Conservation (phyloP, 495 filamentous ascomycete species). For the Penicillium fimorum region DNA sequence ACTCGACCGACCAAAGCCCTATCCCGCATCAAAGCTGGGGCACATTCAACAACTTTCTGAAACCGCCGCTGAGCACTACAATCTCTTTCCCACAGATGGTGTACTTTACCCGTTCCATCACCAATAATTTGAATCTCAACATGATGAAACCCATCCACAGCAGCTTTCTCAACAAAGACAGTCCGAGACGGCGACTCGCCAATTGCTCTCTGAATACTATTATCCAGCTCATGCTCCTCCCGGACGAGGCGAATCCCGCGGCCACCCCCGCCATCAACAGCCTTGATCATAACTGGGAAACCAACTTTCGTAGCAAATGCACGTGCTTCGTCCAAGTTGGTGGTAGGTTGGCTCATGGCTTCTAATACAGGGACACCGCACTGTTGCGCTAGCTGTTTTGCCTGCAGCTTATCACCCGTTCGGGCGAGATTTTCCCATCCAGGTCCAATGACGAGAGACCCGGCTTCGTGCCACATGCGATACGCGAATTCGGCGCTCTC, state of each 20-base stretch:
- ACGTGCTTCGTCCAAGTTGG: slow-evolving; percentile 35
- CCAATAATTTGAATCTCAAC: slow-evolving; percentile 61
- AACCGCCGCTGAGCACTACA: slow-evolving; percentile 59
- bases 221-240: slow-evolving; percentile 35
- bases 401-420: slow-evolving; percentile 58
- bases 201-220: slow-evolving; percentile 42
- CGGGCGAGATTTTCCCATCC: slow-evolving; percentile 48
- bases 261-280: slow-evolving; percentile 53
- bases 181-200: slow-evolving; percentile 52
- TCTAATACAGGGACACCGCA: slow-evolving; percentile 55
- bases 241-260: slow-evolving; percentile 48
- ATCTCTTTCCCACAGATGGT: slow-evolving; percentile 57
- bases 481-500: slow-evolving; percentile 55
- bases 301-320: slow-evolving; percentile 45
- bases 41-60: slow-evolving; percentile 54
- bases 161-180: slow-evolving; percentile 55
- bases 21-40: slow-evolving; percentile 43
- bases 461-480: slow-evolving; percentile 51
- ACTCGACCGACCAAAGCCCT: slow-evolving; percentile 38
- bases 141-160: slow-evolving; percentile 51
- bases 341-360: slow-evolving; percentile 46
- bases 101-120: slow-evolving; percentile 50
- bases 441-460: slow-evolving; percentile 54
- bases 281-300: slow-evolving; percentile 59
- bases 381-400: slow-evolving; percentile 51